Base-by-base conservation (phyloP, 192 early-diverging fungal species). In the Umbelopsis sp. region DNA sequence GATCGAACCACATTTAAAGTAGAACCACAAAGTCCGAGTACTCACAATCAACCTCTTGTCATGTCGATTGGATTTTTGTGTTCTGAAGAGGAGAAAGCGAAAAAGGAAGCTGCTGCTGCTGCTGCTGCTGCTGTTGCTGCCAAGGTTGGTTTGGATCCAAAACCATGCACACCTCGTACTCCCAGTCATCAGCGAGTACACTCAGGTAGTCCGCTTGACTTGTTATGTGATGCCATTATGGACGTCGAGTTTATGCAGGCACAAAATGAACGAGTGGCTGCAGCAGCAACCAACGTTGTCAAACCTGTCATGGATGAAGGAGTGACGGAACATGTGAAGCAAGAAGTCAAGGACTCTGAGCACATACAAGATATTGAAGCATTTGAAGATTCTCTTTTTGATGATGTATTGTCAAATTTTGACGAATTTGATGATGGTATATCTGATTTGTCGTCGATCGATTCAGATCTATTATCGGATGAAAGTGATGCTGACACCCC, bases 341-440 rank as follows among this genome's bases (percentile, higher is more conserved):
- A 17, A 21, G 66, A 74, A 65, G 54, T 41, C 21, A 47, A 74
- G 34, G 53, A 66, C 7, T 4, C 5, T 7, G 51, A 65, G 25
- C 53, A 69, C 25, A 34, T 62, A 12, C 56, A 32, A 62, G 56
- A 62, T 62, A 62, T 62, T 32, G 56, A 62, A 1, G 4, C 56
- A 7, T 62, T 62, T 7, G 56, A 62, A 32, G 56, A 62, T 34
- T 62, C 56, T 3, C 56, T 62, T 3, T 62, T 62, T 32, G 59
- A 72, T 17, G 53, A 75, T 43, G 59, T 70, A 1, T 56, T 32
- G 8, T 51, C 20, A 1, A 45, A 36, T 47, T 69, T 75, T 44
- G 68, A 75, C 65, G 73, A 75, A 3, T 44, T 75, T 26, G 47
- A 70, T 16, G 73, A 75, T 31, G 73, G 68, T 52, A 53, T 70